Conservation (phyloP, 108 stramenopile species). For the Pseudonitzschia pungens region DNA sequence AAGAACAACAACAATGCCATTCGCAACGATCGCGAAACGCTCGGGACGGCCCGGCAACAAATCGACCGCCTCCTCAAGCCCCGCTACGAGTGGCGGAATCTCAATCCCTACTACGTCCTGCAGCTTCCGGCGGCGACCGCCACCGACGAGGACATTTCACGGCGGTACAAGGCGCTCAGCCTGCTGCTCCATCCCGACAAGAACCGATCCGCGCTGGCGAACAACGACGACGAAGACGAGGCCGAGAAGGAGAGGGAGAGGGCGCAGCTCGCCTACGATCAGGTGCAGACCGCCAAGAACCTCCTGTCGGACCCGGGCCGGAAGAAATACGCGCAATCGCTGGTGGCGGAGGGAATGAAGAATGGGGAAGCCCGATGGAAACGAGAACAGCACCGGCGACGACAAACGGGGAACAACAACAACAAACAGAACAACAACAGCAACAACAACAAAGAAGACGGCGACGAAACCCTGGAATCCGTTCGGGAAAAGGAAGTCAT, state of each 20-base stretch:
- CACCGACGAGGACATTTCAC: conserved; percentile 72
- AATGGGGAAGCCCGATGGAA: conserved; percentile 62
- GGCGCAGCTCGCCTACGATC: conserved; percentile 78
- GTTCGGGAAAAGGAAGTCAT: conserved; percentile 65
- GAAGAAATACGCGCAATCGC: conserved; percentile 47
- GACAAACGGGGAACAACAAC: too few relatives aligned
- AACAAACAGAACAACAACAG: not conserved
- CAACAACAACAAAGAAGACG: not conserved
- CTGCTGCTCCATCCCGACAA: conserved; percentile 86
- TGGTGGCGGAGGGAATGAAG: conserved; percentile 77
- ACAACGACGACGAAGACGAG: too few relatives aligned
- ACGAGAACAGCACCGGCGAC: conserved; percentile 5
- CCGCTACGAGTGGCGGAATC: conserved; percentile 86
- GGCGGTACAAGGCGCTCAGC: conserved; percentile 79
- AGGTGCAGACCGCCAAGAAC: conserved; percentile 74
- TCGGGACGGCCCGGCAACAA: conserved; percentile 69
- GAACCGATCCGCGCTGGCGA: conserved; percentile 25
- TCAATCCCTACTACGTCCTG: conserved; percentile 82
- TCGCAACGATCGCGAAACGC: conserved; percentile 58
- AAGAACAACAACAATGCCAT: conserved; percentile 75
- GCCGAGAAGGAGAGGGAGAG: conserved; percentile 33
- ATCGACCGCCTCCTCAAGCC: conserved; percentile 76
- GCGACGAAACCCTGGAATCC: conserved; percentile 35
- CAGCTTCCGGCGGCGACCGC: conserved; percentile 57
- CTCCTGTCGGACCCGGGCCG: conserved; percentile 58